These are phyloP conservation scores for Oryza australiensis DNA, from an alignment of 176 grass and related monocot genomes.

Conservation along the genomic window DNA sequence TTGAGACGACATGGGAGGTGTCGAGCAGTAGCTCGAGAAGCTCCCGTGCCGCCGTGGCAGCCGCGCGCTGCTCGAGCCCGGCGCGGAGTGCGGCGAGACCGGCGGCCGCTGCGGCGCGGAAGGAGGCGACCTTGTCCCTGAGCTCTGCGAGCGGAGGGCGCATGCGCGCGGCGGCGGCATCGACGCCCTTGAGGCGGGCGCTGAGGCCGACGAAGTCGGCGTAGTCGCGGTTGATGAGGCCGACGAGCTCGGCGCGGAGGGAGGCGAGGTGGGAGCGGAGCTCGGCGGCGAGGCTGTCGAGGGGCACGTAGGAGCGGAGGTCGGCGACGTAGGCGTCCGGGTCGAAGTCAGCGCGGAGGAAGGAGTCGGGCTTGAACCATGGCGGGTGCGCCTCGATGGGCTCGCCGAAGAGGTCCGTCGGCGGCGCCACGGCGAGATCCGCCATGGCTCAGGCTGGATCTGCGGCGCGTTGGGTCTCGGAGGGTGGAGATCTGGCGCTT, in stretches of 20 bases:
- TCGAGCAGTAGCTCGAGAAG: conserved; percentile 95
- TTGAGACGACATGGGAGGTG: conserved; percentile 93
- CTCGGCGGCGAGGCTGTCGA: conserved; percentile 89
- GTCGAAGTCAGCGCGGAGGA: conserved; percentile 68
- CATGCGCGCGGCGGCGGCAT: conserved; percentile 67
- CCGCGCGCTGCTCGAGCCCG: conserved; percentile 64
- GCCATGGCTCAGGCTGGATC: conserved; percentile 36
- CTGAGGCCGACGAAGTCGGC: conserved; percentile 93
- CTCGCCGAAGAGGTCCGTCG: conserved; percentile 90
- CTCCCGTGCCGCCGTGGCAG: conserved; percentile 61
- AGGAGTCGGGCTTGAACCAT: conserved; percentile 65
- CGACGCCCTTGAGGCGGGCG: conserved; percentile 79
- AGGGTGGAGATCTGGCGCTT: conserved; percentile 21
- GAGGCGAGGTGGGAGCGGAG: conserved; percentile 73
- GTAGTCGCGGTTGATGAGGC: conserved; percentile 96
- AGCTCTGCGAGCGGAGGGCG: conserved; percentile 76
- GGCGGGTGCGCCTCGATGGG: conserved; percentile 87
- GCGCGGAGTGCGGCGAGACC: conserved; percentile 61
- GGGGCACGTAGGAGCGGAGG: conserved; percentile 89
- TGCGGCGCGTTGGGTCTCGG: conserved; percentile 29
- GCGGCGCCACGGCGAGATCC: conserved; percentile 37
- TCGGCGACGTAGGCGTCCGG: conserved; percentile 82
- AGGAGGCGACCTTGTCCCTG: conserved; percentile 73
- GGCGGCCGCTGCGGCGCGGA: conserved; percentile 38
- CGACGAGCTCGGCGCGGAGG: conserved; percentile 90